Evolutionary conservation across 2,329 filamentous ascomycete species (phyloP).

Genomic region (Zarea fungicola): DNA sequence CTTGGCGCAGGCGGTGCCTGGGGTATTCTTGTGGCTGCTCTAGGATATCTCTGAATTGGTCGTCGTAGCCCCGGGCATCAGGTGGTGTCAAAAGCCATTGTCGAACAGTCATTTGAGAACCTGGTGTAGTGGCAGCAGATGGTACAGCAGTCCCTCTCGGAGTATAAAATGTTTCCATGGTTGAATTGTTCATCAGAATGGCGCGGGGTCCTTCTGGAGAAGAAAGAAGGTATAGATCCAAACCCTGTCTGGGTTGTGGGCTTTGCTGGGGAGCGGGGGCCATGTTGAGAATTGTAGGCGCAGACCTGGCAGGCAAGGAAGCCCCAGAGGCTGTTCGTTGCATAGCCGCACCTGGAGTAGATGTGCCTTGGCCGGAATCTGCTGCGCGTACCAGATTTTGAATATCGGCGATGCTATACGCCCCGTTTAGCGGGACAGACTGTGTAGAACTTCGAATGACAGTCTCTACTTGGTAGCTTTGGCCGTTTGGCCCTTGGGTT

Average conservation of each 20-base stretch:
- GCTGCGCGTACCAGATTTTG: constrained; percentile 42
- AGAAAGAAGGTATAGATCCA: constrained; percentile 55
- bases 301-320: constrained; percentile 35
- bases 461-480: constrained; percentile 32
- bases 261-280: constrained; percentile 17
- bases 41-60: neutral
- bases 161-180: constrained; percentile 47
- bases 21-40: neutral
- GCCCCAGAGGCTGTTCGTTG: constrained; percentile 45
- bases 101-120: neutral
- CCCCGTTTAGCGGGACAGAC: constrained; percentile 18
- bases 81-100: constrained; percentile 5
- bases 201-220: constrained; percentile 56
- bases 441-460: constrained; percentile 21
- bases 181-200: constrained; percentile 48
- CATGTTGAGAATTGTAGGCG: constrained; percentile 24
- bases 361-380: constrained; percentile 40
- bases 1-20: neutral
- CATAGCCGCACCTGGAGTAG: constrained; percentile 46
- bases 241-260: constrained; percentile 25
- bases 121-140: neutral
- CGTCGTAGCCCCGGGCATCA: neutral
- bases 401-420: constrained; percentile 38
- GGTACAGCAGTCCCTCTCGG: constrained; percentile 21
- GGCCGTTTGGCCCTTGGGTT: constrained; percentile 27